A percentile compares a stretch with the other conserved stretches of the same genome.
phyloP scores from a whole-genome alignment of 805 yeast genomes.

The Yamadazyma nakazawae region DNA sequence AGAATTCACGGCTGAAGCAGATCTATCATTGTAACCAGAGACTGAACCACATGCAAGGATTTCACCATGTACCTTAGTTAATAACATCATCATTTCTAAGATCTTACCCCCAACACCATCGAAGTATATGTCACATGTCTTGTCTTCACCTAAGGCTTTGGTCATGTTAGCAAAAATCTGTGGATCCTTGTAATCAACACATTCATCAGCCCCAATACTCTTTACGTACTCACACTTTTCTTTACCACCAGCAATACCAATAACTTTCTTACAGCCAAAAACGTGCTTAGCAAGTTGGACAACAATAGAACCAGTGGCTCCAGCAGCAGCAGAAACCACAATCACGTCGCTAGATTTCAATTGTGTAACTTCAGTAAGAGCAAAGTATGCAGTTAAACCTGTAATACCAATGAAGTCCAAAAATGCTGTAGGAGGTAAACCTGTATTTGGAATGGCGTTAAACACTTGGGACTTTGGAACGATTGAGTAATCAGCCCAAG shows the following conservation, averaged over 20 bases:
- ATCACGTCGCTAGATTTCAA: conserved; percentile 19
- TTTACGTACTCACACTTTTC: conserved; percentile 54
- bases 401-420: conserved; percentile 26
- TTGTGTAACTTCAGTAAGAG: conserved; percentile 32
- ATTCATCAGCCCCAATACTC: conserved; percentile 50
- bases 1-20: conserved; percentile 15
- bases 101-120: conserved; percentile 26
- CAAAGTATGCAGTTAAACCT: conserved; percentile 31
- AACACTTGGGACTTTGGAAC: conserved; percentile 14
- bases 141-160: conserved; percentile 28
- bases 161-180: conserved; percentile 15
- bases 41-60: conserved; percentile 30
- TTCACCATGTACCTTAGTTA: conserved; percentile 19
- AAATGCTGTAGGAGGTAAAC: conserved; percentile 22
- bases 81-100: conserved; percentile 16
- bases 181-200: conserved; percentile 51
- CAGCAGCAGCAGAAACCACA: conserved; percentile 32
- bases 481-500: conserved; percentile 25
- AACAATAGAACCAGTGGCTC: conserved; percentile 31
- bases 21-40: conserved; percentile 31
- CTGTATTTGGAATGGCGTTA: conserved; percentile 16
- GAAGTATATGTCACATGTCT: conserved; percentile 35
- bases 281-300: conserved; percentile 30
- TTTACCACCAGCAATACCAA: conserved; percentile 32
- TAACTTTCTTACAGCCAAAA: conserved; percentile 24